Evolutionary conservation across 2,329 filamentous ascomycete genomes (phyloP).

Genomic region (Sclerotinia minor): DNA sequence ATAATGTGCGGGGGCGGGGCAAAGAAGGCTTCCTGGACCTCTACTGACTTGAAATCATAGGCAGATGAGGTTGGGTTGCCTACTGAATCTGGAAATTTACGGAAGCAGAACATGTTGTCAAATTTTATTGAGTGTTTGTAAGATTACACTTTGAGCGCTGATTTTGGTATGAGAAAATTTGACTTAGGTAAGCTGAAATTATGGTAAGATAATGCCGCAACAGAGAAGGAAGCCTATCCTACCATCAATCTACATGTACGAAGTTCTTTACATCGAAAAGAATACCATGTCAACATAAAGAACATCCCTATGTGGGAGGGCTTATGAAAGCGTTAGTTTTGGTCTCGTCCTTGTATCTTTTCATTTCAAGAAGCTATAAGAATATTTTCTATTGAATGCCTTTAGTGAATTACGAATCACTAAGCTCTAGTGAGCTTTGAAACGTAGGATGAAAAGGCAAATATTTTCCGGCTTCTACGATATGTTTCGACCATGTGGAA

Average conservation of each 20-base stretch:
- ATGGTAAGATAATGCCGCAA: neutral
- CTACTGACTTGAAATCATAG: neutral
- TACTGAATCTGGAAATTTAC: neutral
- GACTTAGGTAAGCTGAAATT: neutral
- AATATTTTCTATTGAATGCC: neutral
- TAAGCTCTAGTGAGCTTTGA: neutral
- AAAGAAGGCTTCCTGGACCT: neutral
- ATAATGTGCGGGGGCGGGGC: neutral
- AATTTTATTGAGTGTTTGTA: too few species aligned
- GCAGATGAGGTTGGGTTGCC: neutral
- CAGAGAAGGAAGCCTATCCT: neutral
- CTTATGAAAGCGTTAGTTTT: neutral
- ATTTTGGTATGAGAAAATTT: neutral
- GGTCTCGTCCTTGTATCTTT: neutral
- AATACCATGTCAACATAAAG: rapidly evolving
- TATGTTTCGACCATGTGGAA: neutral
- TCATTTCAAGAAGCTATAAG: neutral
- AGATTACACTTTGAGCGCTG: too few species aligned
- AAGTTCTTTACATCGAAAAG: neutral
- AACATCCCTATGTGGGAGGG: neutral
- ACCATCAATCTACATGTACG: neutral
- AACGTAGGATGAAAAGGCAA: neutral
- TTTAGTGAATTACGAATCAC: neutral
- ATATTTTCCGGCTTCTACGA: neutral
- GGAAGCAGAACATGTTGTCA: neutral